These are phyloP conservation scores for Chaetomium globosum DNA, from an alignment of 2,329 filamentous ascomycete genomes.

Conservation along the genomic window DNA sequence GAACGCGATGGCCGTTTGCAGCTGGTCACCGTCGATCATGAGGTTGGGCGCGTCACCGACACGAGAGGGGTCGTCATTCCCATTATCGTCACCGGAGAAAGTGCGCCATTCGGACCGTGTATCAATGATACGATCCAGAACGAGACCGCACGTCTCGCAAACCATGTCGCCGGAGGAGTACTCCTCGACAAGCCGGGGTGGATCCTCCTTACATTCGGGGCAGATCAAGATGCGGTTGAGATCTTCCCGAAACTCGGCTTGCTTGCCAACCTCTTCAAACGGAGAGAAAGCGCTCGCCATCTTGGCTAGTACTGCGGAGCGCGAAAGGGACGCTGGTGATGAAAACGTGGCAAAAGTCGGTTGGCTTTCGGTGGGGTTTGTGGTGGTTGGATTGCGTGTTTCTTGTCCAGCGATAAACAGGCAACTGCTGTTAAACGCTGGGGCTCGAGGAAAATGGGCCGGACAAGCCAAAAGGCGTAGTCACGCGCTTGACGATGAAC, in stretches of 20 bases:
- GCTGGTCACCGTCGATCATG: constrained; percentile 84
- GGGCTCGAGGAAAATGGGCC: neutral
- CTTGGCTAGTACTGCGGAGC: constrained; percentile 40
- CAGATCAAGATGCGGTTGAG: constrained; percentile 85
- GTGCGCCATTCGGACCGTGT: constrained; percentile 98
- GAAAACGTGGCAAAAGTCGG: neutral
- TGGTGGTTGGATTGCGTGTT: neutral
- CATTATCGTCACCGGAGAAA: constrained; percentile 97
- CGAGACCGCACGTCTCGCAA: constrained; percentile 86
- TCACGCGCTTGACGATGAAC: neutral
- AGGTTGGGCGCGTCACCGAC: constrained; percentile 92
- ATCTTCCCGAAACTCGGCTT: constrained; percentile 66
- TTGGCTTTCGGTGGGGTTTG: neutral
- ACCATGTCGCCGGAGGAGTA: constrained; percentile 91
- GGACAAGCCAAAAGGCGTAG: neutral
- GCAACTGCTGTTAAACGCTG: neutral
- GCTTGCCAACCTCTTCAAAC: constrained; percentile 34
- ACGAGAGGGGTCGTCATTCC: constrained; percentile 95
- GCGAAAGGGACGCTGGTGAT: neutral
- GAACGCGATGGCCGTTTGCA: constrained; percentile 85
- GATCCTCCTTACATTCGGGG: constrained; percentile 85
- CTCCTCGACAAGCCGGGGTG: constrained; percentile 92
- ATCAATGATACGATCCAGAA: constrained; percentile 90
- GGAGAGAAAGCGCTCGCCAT: constrained; percentile 49
- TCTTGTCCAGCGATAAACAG: neutral